Base-by-base conservation (phyloP, 139 green algal genomes). In the Asterochloris erici region DNA sequence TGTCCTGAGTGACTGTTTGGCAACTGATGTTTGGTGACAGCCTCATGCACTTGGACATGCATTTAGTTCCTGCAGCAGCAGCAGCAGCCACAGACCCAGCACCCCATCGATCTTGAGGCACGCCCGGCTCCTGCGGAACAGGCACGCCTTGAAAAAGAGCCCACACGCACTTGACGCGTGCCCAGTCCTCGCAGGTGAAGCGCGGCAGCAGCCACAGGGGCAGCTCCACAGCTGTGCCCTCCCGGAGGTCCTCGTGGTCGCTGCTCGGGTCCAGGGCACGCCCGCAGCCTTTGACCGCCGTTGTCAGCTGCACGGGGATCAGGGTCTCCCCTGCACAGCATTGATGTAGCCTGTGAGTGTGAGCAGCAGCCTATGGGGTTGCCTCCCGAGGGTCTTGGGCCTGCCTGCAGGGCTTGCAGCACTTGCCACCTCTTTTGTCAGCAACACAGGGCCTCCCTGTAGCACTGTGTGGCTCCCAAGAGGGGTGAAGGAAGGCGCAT, bases 121-220 rank as follows among this genome's bases (percentile, higher is more conserved):
- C n/a, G n/a, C n/a, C 38, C 38, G 6, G 2, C 38, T 54, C 38
- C 6, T 54, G 38, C 66, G 10, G 66, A 71, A 21, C 9, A 71
- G 4, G 21, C 66, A 71, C 19, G 17, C 10, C 19, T 9, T 9
- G 9, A 26, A 26, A 4, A 71, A 26, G 21, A 21, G 21, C 1
- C 19, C 21, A 6, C 19, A 23, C 21, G 66, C 66, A 21, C 66
- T 71, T 71, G 21, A 71, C 21, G 19, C 10, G 66, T 9, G 10
- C 21, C 19, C 21, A 23, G 66, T 23, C 10, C 21, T 23, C 66
- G 21, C 66, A 71, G 66, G 66, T 23, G 21, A 71, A 23, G 21
- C 66, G 17, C 19, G 66, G 66, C 17, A 26, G 82, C 81, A 93
- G 81, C 89, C 89, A 93, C 21, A 93, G 77, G 19, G 89, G 89